Evolutionary conservation across 805 yeast genomes (phyloP).

Genomic region (Dipodascus albidus): DNA sequence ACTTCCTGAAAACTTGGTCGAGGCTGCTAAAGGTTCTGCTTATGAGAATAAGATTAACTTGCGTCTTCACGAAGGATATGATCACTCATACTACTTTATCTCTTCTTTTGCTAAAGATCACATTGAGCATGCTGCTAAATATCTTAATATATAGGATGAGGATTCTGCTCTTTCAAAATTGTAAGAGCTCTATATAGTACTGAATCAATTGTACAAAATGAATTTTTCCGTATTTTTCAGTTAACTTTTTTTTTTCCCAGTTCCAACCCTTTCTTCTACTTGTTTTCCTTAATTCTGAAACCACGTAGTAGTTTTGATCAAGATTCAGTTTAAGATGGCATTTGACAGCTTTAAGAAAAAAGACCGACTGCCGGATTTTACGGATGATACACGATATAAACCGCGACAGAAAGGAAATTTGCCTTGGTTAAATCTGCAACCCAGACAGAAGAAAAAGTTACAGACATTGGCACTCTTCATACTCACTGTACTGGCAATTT

Average conservation of each 20-base stretch:
- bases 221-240: background rate
- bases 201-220: too few species aligned
- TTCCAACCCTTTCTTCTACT: background rate
- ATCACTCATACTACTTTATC: conserved; percentile 83
- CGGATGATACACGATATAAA: background rate
- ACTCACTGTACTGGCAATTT: background rate
- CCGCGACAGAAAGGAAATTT: background rate
- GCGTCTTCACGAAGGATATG: conserved; percentile 67
- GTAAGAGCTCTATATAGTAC: background rate
- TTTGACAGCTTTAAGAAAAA: background rate
- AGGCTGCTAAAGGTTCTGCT: conserved; percentile 43
- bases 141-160: conserved; percentile 21
- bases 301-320: too few species aligned
- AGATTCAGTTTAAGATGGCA: background rate
- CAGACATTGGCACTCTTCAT: background rate
- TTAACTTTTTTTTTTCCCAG: background rate
- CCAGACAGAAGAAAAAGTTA: background rate
- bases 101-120: conserved; percentile 72
- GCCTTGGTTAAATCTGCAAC: background rate
- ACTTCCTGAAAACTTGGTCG: conserved; percentile 61
- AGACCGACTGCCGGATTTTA: background rate
- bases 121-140: conserved; percentile 76
- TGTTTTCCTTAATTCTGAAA: background rate
- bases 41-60: conserved; percentile 52
- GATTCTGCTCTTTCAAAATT: background rate